These are phyloP conservation scores for Neckera pumila DNA, from an alignment of 225 moss, liverwort and hornwort species.

Conservation along the genomic window DNA sequence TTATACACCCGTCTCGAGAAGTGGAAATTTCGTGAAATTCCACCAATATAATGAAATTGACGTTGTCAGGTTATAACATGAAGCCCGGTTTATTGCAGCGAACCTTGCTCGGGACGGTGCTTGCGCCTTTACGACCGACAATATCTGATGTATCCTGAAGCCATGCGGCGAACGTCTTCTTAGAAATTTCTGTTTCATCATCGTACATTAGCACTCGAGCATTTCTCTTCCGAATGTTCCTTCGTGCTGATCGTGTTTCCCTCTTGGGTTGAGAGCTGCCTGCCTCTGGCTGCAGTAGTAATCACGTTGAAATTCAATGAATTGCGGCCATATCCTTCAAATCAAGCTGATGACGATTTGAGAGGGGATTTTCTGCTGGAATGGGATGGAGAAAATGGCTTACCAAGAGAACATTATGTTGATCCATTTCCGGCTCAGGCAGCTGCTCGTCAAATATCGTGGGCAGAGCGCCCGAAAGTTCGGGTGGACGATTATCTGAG, in stretches of 20 bases:
- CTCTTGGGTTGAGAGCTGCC: conserved; percentile 7
- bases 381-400: background rate
- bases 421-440: conserved; percentile 15
- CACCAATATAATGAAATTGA: background rate
- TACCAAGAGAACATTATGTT: background rate
- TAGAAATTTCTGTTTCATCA: conserved; percentile 33
- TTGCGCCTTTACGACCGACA: background rate
- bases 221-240: conserved; percentile 11
- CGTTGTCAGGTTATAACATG: background rate
- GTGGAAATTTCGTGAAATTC: background rate
- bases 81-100: background rate
- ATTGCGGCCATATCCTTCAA: background rate
- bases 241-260: background rate
- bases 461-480: conserved; percentile 15
- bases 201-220: conserved; percentile 15
- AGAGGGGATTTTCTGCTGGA: background rate
- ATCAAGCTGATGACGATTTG: background rate
- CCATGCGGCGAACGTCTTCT: conserved; percentile 16
- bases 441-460: conserved; percentile 41
- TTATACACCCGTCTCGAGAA: background rate
- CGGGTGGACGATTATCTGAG: conserved; percentile 25
- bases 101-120: conserved; percentile 16
- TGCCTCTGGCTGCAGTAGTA: conserved; percentile 17
- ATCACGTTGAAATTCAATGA: background rate
- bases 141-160: conserved; percentile 37